These are phyloP conservation scores for Thermomyces lanuginosus DNA, from an alignment of 2,329 filamentous ascomycete species.

Conservation along the genomic window DNA sequence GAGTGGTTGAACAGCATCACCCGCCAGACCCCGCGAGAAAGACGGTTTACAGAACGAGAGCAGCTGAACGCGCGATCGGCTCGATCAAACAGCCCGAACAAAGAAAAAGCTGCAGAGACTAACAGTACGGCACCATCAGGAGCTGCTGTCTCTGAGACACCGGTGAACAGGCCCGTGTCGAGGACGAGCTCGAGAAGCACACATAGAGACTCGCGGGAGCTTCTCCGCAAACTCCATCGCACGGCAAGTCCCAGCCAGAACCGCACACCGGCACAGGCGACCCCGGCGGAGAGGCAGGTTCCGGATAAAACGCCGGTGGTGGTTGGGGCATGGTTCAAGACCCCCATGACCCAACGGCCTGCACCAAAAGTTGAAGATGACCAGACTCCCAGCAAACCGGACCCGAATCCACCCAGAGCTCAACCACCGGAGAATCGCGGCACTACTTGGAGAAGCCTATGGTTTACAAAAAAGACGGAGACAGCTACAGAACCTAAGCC, in stretches of 20 bases:
- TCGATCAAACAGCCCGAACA: neutral
- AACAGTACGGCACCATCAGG: conserved; percentile 8
- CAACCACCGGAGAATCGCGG: too few relatives aligned
- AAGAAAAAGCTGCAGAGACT: neutral
- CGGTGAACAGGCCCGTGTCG: conserved; percentile 3
- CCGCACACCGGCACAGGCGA: conserved; percentile 21
- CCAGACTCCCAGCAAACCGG: conserved; percentile 8
- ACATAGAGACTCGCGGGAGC: conserved; percentile 24
- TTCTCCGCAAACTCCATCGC: conserved; percentile 27
- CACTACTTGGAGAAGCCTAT: neutral
- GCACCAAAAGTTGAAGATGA: conserved; percentile 8
- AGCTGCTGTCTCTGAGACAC: too few relatives aligned
- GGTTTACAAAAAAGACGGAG: neutral
- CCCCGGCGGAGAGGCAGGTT: conserved; percentile 15
- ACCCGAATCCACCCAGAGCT: conserved; percentile 2
- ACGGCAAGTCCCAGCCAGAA: conserved; percentile 18
- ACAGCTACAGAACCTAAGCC: conserved; percentile 4
- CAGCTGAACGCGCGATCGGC: too few relatives aligned
- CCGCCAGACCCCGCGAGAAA: conserved; percentile 9
- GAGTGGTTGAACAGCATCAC: conserved; percentile 22
- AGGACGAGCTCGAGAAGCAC: conserved; percentile 1
- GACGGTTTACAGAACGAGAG: conserved; percentile 7
- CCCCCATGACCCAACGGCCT: conserved; percentile 26
- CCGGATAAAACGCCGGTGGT: conserved; percentile 30
- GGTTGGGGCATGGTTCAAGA: conserved; percentile 32